Conservation (phyloP, 257 asterid genomes). For the Nicotiana noctiflora region DNA sequence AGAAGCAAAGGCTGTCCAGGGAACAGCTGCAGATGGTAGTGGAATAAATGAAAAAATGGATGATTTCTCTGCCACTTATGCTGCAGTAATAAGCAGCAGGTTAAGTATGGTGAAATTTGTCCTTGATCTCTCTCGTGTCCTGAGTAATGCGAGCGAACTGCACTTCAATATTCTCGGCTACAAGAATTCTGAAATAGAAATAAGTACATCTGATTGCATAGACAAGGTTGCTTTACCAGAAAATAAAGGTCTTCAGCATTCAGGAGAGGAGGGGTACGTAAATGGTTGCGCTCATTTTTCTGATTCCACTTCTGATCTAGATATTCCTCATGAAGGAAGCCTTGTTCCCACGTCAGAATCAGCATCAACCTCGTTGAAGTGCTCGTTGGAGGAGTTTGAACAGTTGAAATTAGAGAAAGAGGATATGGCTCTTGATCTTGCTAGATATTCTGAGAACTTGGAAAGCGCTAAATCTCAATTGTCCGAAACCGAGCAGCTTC, state of each 20-base stretch:
- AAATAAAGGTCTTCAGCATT: constrained; percentile 47
- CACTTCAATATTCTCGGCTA: constrained; percentile 66
- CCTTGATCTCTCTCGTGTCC: constrained; percentile 56
- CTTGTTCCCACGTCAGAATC: constrained; percentile 75
- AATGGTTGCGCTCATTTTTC: constrained; percentile 60
- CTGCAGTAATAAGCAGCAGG: constrained; percentile 33
- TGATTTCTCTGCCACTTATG: constrained; percentile 48
- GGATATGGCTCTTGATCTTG: constrained; percentile 54
- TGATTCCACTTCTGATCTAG: constrained; percentile 73
- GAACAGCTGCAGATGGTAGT: constrained; percentile 44
- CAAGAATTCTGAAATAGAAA: constrained; percentile 63
- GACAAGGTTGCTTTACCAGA: constrained; percentile 91
- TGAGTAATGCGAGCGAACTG: constrained; percentile 59
- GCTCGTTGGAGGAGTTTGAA: constrained; percentile 80
- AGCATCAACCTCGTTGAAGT: constrained; percentile 58
- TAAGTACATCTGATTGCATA: constrained; percentile 64
- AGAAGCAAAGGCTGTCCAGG: constrained; percentile 58
- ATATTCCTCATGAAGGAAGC: constrained; percentile 66
- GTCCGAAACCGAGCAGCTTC: constrained; percentile 59
- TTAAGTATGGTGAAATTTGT: constrained; percentile 49
- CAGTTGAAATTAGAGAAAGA: constrained; percentile 74
- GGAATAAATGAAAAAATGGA: constrained; percentile 41
- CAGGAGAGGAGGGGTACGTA: constrained; percentile 50
- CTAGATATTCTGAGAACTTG: constrained; percentile 42
- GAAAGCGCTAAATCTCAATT: constrained; percentile 61